Evolutionary conservation across 148 eudicot genomes (phyloP), one percentile per base, ranked within the genome.

Genomic region (Euryodendron excelsum): DNA sequence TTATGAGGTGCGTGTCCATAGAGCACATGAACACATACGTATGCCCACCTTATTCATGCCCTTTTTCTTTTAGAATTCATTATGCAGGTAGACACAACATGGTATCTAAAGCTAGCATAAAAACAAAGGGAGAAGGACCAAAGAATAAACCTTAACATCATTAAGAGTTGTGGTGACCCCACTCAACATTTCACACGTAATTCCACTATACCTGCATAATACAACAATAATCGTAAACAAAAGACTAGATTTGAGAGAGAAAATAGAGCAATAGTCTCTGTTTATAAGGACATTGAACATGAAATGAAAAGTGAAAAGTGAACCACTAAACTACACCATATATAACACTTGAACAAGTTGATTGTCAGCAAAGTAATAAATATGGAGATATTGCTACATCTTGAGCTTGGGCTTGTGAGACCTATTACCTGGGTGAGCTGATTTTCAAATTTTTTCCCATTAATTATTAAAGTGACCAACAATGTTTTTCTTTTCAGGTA

Each of bases 181-280:
- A 48, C 87, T 86, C 85, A 96, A 81, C 98, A 96, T 93, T 85
- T 93, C 93, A 61, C 65, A 72, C 25, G 99, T 96, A 64, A 96
- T 96, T 65, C 99, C 99, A 85, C 99, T 96, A 78, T 93, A 96
- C 84, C 99, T 95, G 89, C 80, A 82, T 33, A 71, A 79, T 37
- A 10, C 44, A 78, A 23, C 60, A 60, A 41, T 31, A 53, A 41
- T 23, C 5, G 15, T 11, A 15, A 58, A 62, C 21, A 33, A 58
- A 78, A 11, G 30, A 39, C 9, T 36, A 25, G 23, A 47, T 76
- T 28, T 30, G 59, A 20, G 14, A 39, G 28, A 0, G 50, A 30
- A 9, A 27, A 41, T 56, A 36, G 5, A 52, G 56, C 13, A 13
- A 21, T 20, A 58, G 21, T 36, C 27, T 11, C 55, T 31, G 21